Conservation (phyloP, 371 early-diverging fungal genomes). For the Mucor circinelloides region DNA sequence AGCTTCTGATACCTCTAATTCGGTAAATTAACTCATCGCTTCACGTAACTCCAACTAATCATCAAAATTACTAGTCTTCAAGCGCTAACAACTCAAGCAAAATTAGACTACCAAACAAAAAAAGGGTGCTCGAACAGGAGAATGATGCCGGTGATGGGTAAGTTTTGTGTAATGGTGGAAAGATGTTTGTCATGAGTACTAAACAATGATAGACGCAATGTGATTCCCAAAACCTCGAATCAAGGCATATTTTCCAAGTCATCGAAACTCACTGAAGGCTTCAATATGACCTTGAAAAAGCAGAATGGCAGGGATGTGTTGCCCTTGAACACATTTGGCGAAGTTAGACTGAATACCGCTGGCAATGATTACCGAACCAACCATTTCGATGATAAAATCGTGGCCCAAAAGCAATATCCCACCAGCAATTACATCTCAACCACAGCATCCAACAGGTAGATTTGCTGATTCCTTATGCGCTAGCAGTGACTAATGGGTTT, state of each 20-base stretch:
- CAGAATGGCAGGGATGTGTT: not conserved
- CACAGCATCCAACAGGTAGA: not conserved
- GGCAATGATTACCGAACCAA: not conserved
- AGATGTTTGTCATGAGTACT: not conserved
- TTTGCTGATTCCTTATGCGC: not conserved
- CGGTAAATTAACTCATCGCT: not conserved
- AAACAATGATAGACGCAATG: slow-evolving; percentile 1
- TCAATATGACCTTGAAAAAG: not conserved
- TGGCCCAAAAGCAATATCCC: not conserved
- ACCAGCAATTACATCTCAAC: not conserved
- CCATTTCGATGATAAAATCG: not conserved
- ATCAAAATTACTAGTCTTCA: not conserved
- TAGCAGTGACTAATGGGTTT: not conserved
- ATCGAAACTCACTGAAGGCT: slow-evolving; percentile 1
- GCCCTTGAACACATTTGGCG: not conserved
- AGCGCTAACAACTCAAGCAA: not conserved
- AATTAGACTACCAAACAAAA: not conserved
- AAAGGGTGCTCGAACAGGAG: slow-evolving; percentile 5
- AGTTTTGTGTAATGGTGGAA: not conserved
- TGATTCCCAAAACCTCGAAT: not conserved
- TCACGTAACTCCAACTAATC: not conserved
- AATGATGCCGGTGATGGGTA: not conserved
- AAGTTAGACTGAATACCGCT: not conserved
- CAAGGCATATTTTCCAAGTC: slow-evolving; percentile 7
- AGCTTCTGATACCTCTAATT: not conserved